Evolutionary conservation across 768 basidiomycete genomes (phyloP).

Genomic region (Trametes cingulata): DNA sequence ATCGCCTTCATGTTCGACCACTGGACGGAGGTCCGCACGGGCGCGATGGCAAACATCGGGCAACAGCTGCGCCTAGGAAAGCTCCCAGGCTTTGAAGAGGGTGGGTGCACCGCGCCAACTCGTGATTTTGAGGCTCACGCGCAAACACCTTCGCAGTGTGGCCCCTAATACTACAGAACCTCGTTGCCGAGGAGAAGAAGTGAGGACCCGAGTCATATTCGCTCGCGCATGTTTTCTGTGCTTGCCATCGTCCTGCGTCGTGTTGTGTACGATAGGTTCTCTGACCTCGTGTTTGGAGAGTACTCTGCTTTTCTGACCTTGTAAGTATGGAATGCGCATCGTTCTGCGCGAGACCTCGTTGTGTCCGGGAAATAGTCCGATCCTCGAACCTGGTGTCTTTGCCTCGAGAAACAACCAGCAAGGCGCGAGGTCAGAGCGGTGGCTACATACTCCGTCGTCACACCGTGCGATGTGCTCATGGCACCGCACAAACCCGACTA

Average conservation of each 20-base stretch:
- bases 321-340: too few species aligned
- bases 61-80: conserved; percentile 80
- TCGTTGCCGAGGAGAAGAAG: conserved; percentile 34
- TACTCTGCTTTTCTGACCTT: too few species aligned
- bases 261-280: not conserved
- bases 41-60: conserved; percentile 82
- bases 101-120: conserved; percentile 35
- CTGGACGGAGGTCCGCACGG: conserved; percentile 80
- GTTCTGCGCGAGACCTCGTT: too few species aligned
- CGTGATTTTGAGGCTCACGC: too few species aligned
- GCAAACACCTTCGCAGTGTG: conserved; percentile 45
- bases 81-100: conserved; percentile 88
- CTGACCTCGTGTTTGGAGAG: too few species aligned
- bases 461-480: too few species aligned
- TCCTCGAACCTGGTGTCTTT: too few species aligned
- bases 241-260: not conserved
- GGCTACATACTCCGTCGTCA: too few species aligned
- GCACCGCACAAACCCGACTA: too few species aligned
- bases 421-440: too few species aligned
- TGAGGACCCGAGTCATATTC: not conserved
- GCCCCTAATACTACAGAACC: conserved; percentile 62
- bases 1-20: conserved; percentile 78
- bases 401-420: too few species aligned
- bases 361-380: too few species aligned
- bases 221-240: not conserved